Evolutionary conservation across 2,329 filamentous ascomycete species (phyloP).

Genomic region (Colletotrichum simmondsii): DNA sequence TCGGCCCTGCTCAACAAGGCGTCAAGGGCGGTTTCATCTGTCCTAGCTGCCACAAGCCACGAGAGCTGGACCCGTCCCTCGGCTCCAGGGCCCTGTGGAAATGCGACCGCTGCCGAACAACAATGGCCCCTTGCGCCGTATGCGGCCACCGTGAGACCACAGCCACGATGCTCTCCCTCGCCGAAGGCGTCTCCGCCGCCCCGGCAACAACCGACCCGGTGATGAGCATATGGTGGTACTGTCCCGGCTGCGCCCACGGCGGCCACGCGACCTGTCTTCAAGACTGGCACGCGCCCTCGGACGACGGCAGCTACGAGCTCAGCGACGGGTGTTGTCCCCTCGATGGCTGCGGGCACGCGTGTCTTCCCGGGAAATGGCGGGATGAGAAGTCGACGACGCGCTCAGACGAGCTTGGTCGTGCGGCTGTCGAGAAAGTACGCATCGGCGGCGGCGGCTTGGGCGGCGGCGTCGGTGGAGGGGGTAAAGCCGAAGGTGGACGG

Average conservation of each 20-base stretch:
- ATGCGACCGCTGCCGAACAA: constrained; percentile 65
- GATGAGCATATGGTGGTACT: constrained; percentile 70
- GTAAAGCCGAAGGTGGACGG: constrained; percentile 40
- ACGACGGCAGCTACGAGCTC: constrained; percentile 37
- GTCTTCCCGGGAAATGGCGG: constrained; percentile 67
- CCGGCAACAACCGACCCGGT: constrained; percentile 38
- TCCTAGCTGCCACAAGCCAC: constrained; percentile 65
- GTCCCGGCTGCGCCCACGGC: constrained; percentile 70
- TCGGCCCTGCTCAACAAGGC: constrained; percentile 63
- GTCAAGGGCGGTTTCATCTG: constrained; percentile 66
- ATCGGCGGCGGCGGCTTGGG: constrained; percentile 34
- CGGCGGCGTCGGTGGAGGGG: constrained; percentile 29
- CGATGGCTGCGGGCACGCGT: constrained; percentile 74
- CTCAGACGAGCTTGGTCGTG: constrained; percentile 64
- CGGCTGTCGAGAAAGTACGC: constrained; percentile 54
- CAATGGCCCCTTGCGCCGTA: constrained; percentile 68
- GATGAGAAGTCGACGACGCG: constrained; percentile 56
- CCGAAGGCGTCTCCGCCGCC: constrained; percentile 7
- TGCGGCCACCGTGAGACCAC: constrained; percentile 65
- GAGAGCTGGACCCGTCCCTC: constrained; percentile 60
- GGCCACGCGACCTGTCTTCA: constrained; percentile 70
- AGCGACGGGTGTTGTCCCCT: constrained; percentile 71
- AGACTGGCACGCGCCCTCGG: constrained; percentile 63
- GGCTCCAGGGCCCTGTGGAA: constrained; percentile 62
- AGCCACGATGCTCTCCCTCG: constrained; percentile 45